Evolutionary conservation across 257 asterid genomes (phyloP).

Genomic region (Jaltomata sinuosa): DNA sequence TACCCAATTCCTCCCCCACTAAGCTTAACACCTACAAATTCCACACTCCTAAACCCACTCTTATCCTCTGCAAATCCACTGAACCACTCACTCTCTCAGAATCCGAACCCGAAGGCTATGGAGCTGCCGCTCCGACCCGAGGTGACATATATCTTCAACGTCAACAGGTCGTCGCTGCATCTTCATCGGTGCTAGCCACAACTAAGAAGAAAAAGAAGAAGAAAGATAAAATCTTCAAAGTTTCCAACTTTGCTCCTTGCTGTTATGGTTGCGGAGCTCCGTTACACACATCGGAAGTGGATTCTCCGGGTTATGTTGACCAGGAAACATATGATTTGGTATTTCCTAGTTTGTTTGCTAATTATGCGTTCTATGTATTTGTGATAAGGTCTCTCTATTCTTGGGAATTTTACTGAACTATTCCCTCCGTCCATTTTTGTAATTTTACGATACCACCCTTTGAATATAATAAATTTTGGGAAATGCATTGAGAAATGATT

Average conservation of each 20-base stretch:
- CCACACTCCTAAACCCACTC: conserved; percentile 12
- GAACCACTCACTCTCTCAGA: conserved; percentile 14
- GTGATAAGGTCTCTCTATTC: conserved; percentile 2
- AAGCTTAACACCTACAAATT: conserved; percentile 12
- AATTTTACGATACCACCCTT: too few relatives aligned
- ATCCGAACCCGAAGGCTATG: conserved; percentile 59
- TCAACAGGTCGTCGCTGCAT: conserved; percentile 38
- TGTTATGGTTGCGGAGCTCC: conserved; percentile 98
- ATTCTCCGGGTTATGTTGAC: conserved; percentile 66
- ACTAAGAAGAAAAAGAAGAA: conserved; percentile 27
- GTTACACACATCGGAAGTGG: conserved; percentile 56
- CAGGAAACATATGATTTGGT: conserved; percentile 36
- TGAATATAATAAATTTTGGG: too few relatives aligned
- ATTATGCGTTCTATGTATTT: neutral
- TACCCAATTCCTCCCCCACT: conserved; percentile 7
- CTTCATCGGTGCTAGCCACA: conserved; percentile 25
- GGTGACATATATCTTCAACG: conserved; percentile 72
- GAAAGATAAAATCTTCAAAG: conserved; percentile 31
- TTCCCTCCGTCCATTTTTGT: too few relatives aligned
- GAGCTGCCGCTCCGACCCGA: conserved; percentile 73
- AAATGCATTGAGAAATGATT: too few relatives aligned
- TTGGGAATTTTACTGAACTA: neutral
- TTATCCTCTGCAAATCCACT: conserved; percentile 37
- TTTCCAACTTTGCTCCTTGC: conserved; percentile 26
- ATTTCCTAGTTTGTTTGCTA: neutral